These are phyloP conservation scores for Paxillus rubicundulus DNA, from an alignment of 768 basidiomycete species.

Conservation along the genomic window DNA sequence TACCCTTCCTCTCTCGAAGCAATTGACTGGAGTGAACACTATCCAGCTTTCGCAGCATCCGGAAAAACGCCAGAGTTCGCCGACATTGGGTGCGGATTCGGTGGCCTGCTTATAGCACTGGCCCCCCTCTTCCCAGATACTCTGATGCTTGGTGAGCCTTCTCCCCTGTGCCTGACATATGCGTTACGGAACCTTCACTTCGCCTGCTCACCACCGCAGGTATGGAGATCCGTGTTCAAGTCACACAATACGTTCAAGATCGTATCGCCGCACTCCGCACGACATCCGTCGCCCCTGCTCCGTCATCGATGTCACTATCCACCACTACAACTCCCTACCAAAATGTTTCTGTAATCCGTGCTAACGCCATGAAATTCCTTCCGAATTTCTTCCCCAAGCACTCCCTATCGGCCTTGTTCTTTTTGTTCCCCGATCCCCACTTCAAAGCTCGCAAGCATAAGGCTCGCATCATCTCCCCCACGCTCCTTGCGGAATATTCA, in stretches of 20 bases:
- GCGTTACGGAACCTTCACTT: neutral
- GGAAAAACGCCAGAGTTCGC: constrained; percentile 86
- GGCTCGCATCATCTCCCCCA: constrained; percentile 96
- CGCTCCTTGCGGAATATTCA: constrained; percentile 96
- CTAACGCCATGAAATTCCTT: constrained; percentile 98
- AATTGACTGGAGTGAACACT: constrained; percentile 84
- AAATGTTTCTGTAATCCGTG: constrained; percentile 91
- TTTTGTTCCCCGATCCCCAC: constrained; percentile 98
- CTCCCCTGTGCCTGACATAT: neutral
- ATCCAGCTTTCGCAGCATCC: constrained; percentile 60
- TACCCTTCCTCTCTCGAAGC: constrained; percentile 76
- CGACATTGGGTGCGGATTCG: constrained; percentile 97
- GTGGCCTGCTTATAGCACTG: constrained; percentile 85
- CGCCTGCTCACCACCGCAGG: constrained; percentile 44
- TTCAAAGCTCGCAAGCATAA: constrained; percentile 99
- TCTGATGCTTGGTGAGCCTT: constrained; percentile 83
- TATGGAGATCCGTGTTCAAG: constrained; percentile 95
- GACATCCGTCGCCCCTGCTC: constrained; percentile 34
- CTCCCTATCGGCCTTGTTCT: constrained; percentile 91
- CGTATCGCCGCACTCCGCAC: constrained; percentile 91
- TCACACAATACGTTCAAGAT: constrained; percentile 94
- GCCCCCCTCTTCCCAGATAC: constrained; percentile 90
- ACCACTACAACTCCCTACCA: constrained; percentile 54
- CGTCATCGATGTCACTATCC: constrained; percentile 21
- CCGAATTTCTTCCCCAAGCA: constrained; percentile 93